Conservation (phyloP, 345 rosid species). For the Combretum micranthum region DNA sequence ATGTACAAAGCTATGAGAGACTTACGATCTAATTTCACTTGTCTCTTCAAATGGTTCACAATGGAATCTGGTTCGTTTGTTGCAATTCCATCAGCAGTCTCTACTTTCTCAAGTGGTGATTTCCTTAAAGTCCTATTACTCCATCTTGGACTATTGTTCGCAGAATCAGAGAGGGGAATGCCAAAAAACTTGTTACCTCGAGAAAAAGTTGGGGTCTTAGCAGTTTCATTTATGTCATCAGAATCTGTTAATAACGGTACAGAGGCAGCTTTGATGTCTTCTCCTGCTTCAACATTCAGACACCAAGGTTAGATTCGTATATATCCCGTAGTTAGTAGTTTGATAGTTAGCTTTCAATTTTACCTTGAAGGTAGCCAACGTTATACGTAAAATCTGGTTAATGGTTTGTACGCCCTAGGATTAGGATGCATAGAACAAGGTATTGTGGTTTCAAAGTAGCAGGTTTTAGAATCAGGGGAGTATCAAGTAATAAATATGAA, state of each 20-base stretch:
- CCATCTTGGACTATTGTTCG: conserved; percentile 56
- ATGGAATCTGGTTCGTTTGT: conserved; percentile 43
- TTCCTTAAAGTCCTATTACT: conserved; percentile 32
- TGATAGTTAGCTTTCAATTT: too few relatives aligned
- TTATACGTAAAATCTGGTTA: too few relatives aligned
- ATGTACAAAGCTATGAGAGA: conserved; percentile 75
- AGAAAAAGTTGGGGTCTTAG: conserved; percentile 37
- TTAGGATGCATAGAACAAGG: too few relatives aligned
- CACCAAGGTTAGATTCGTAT: too few relatives aligned
- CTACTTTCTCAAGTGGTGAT: conserved; percentile 46
- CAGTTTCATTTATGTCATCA: conserved; percentile 29
- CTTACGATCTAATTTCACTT: conserved; percentile 72
- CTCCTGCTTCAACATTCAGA: conserved; percentile 15
- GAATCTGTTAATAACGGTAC: conserved; percentile 34
- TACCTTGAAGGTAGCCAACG: too few relatives aligned
- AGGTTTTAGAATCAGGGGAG: too few relatives aligned
- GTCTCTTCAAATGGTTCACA: conserved; percentile 58
- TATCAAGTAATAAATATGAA: too few relatives aligned
- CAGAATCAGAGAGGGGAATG: conserved; percentile 64
- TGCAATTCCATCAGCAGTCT: conserved; percentile 22
- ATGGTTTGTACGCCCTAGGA: too few relatives aligned
- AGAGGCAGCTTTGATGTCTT: conserved; percentile 28
- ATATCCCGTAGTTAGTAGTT: too few relatives aligned
- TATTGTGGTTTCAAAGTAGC: too few relatives aligned
- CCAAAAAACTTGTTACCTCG: conserved; percentile 73